Percentiles rank a stretch among this genome's conserved stretches.
Evolutionary conservation across 148 eudicot species (phyloP).

Genomic region (Silene latifolia): DNA sequence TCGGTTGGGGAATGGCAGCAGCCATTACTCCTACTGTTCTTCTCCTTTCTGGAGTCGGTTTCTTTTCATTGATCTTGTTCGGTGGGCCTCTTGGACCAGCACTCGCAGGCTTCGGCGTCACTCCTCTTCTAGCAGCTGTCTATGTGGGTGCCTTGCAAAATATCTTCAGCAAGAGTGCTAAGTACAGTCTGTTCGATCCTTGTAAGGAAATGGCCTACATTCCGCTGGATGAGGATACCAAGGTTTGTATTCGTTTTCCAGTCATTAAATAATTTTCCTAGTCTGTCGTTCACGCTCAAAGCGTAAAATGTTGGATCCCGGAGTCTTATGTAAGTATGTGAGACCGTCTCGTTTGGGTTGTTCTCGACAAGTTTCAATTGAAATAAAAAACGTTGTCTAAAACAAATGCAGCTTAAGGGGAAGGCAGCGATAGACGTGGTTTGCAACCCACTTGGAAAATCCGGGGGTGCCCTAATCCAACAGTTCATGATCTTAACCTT

Average conservation of each 20-base stretch:
- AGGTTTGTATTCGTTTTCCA: slow-evolving; percentile 63
- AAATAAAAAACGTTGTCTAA: background rate
- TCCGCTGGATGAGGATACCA: slow-evolving; percentile 98
- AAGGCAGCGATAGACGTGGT: slow-evolving; percentile 98
- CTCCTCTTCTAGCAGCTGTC: slow-evolving; percentile 96
- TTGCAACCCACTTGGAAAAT: slow-evolving; percentile 97
- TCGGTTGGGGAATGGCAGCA: slow-evolving; percentile 99
- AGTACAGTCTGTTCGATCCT: slow-evolving; percentile 96
- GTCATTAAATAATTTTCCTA: no score
- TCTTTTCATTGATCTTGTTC: slow-evolving; percentile 85
- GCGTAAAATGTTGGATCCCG: no score
- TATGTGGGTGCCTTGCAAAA: slow-evolving; percentile 97
- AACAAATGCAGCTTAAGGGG: slow-evolving; percentile 68
- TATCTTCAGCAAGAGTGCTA: slow-evolving; percentile 98
- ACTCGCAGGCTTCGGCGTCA: slow-evolving; percentile 68
- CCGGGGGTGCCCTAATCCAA: slow-evolving; percentile 96
- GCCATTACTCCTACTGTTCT: slow-evolving; percentile 92
- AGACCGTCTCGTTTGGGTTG: no score
- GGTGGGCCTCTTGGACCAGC: slow-evolving; percentile 73
- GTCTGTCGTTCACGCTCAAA: no score
- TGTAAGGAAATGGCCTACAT: slow-evolving; percentile 99
- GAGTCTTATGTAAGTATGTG: no score
- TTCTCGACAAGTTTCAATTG: background rate
- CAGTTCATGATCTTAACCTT: slow-evolving; percentile 97
- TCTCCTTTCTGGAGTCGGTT: slow-evolving; percentile 83